Evolutionary conservation across 2,329 filamentous ascomycete genomes (phyloP).

Genomic region (Fusarium stilboides): DNA sequence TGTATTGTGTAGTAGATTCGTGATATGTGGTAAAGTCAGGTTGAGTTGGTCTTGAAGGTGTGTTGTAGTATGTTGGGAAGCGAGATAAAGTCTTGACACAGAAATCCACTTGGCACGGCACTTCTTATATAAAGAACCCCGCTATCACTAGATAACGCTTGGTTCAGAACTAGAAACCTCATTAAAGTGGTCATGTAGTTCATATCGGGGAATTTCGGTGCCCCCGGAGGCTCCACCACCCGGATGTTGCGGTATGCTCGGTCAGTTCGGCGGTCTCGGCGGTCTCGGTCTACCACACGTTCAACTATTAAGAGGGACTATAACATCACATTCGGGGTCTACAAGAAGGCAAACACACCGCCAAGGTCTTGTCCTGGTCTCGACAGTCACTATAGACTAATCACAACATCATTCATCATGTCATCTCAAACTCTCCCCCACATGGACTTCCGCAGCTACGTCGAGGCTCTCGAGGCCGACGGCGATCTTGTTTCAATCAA

Average conservation of each 20-base stretch:
- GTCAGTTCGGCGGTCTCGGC: slow-evolving; percentile 28
- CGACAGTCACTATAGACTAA: not conserved
- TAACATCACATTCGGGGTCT: not conserved
- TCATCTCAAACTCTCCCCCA: slow-evolving; percentile 37
- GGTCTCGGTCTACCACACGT: not conserved
- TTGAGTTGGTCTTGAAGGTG: not conserved
- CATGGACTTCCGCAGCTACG: slow-evolving; percentile 44
- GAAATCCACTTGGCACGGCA: not conserved
- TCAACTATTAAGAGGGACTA: not conserved
- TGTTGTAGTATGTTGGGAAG: not conserved
- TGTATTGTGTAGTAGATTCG: not conserved
- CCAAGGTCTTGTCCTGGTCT: not conserved
- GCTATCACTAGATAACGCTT: not conserved
- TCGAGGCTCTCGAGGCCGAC: slow-evolving; percentile 50
- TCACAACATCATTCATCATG: slow-evolving; percentile 14
- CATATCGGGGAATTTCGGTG: slow-evolving; percentile 9
- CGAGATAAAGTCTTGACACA: not conserved
- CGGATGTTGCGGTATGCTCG: slow-evolving; percentile 5
- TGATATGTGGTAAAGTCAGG: not conserved
- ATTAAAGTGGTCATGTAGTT: not conserved
- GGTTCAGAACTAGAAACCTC: not conserved
- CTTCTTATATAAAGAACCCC: not conserved
- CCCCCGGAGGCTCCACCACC: slow-evolving; percentile 2
- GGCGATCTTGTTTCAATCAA: slow-evolving; percentile 63
- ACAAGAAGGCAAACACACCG: not conserved